Evolutionary conservation across 805 yeast genomes (phyloP).

Genomic region (Yarrowia alimentaria): DNA sequence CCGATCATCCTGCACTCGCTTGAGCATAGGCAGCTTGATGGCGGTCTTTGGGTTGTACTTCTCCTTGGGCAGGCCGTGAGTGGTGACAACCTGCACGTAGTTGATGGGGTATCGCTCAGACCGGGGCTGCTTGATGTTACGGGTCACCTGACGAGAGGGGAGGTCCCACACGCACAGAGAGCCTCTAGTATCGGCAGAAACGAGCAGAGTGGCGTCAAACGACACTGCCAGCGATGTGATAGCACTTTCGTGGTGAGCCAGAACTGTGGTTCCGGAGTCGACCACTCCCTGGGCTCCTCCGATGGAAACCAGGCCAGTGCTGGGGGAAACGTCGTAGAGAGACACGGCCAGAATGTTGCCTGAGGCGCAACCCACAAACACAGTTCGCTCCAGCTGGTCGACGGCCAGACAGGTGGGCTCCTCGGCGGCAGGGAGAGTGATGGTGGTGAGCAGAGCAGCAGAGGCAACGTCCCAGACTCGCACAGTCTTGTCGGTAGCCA

Average conservation of each 20-base stretch:
- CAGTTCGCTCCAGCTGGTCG: slow-evolving; percentile 76
- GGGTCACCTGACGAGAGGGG: slow-evolving; percentile 40
- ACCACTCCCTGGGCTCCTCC: slow-evolving; percentile 49
- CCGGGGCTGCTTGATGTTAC: slow-evolving; percentile 33
- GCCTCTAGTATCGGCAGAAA: slow-evolving; percentile 76
- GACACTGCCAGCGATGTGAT: slow-evolving; percentile 60
- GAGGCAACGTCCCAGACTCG: slow-evolving; percentile 61
- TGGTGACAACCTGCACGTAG: slow-evolving; percentile 7
- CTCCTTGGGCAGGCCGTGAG: slow-evolving; percentile 20
- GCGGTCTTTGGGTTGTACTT: slow-evolving; percentile 27
- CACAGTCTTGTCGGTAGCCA: slow-evolving; percentile 71
- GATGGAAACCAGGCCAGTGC: slow-evolving; percentile 50
- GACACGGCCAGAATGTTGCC: slow-evolving; percentile 62
- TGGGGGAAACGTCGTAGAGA: slow-evolving; percentile 45
- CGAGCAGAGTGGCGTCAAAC: slow-evolving; percentile 68
- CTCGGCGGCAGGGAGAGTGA: slow-evolving; percentile 52
- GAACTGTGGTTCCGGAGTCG: slow-evolving; percentile 28
- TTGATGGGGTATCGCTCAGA: slow-evolving; percentile 33
- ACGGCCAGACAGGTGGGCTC: slow-evolving; percentile 57
- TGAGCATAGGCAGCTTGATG: slow-evolving; percentile 24
- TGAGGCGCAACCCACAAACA: slow-evolving; percentile 65
- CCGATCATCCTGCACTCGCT: slow-evolving; percentile 17
- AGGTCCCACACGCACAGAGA: slow-evolving; percentile 63
- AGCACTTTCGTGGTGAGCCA: slow-evolving; percentile 36
- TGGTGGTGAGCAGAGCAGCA: slow-evolving; percentile 58